Base-by-base conservation (phyloP, 2,329 filamentous ascomycete species). In the Apiospora aurea region DNA sequence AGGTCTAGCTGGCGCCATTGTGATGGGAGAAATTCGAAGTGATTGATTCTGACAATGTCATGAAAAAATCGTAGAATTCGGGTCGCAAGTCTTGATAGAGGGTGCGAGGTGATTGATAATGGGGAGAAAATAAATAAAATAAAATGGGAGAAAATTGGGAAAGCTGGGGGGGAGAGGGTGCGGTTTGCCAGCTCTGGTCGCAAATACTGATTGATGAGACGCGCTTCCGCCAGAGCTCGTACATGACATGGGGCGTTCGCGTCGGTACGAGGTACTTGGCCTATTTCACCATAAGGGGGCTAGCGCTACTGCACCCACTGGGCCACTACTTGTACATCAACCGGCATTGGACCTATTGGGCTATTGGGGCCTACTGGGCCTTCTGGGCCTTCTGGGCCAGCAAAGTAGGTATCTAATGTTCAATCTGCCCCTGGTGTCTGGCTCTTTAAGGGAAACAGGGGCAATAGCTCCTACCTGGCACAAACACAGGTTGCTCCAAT, bases 1-100 rank as follows among this genome's bases (percentile, higher is more conserved):
- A 64, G 57, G 57, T 24, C 70, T 70, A 21, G 43, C 44, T 11
- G 72, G 47, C 43, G 72, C 72, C 72, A 73, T 73, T 66, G 34
- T 38, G 34, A n/a, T 24, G 41, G 11, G 24, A 7, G 38, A 18
- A 47, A 69, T 46, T 49, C 21, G 5, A 34, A 24, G 8, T 26
- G 1, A 14, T 2, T 13, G 38, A 10, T 34, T 46, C 44, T 46
- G 6, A 68, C 26, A 68, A 49, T 13, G 10, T 49, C 24, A 7
- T n/a, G 24, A 16, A 49, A 49, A 34, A 38, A n/a, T 49, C 0
- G 44, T 7, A 49, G 44, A 49, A 41, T 64, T 41, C 14, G 57
- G 3, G n/a, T 64, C 34, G 57, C 57, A 24, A 21, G 44, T n/a
- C 26, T 34, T 13, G 67, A 38, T 16, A 47, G 18, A 38, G 18